Evolutionary conservation across 2,329 filamentous ascomycete species (phyloP), one percentile per base, ranked within the genome.

Genomic region (Diaporthe velutina): DNA sequence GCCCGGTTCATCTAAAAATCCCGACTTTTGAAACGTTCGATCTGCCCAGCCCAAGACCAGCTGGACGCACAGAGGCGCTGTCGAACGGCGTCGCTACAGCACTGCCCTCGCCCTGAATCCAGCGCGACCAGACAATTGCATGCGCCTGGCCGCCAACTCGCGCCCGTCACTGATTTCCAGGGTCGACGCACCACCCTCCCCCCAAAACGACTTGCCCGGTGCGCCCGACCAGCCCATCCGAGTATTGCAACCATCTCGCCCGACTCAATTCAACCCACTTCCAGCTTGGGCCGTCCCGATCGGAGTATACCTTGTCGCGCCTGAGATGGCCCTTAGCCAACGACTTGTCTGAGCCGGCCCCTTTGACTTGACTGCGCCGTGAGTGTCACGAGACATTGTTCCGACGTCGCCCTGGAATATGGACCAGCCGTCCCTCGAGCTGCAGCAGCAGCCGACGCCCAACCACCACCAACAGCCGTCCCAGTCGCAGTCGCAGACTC

Each of bases 361-460:
- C 52, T 42, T 61, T 40, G 52, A 12, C 33, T 54, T 54, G 70
- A 64, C 33, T 28, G 70, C 35, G 70, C 35, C 70, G 45, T 48
- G 48, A 28, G 35, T 38, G 38, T 38, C 48, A 40, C 50, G 38
- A 72, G 38, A 28, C 70, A 33, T 28, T 19, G 45, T 55, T 19
- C 45, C 57, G 17, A 42, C 15, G 19, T 42, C 45, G 57, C 57
- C 57, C 48, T 19, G 50, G 38, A 60, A 64, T 25, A 72, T 72
- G 70, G 57, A 72, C 54, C 70, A 72, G 57, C 45, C 70, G 19
- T 61, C 48, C 48, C 42, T 61, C 45, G 70, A 72, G 58, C 54
- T 72, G 70, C 70, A 73, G 42, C 75, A 75, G 48, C 73, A 71
- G 45, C 60, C 54, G 40, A 30, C 61, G 48, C 66, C 35, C 71